A percentile compares a stretch with the other conserved stretches of the same genome.
Conservation (phyloP, 805 yeast genomes). For the Teunomyces lycoperdinae region DNA sequence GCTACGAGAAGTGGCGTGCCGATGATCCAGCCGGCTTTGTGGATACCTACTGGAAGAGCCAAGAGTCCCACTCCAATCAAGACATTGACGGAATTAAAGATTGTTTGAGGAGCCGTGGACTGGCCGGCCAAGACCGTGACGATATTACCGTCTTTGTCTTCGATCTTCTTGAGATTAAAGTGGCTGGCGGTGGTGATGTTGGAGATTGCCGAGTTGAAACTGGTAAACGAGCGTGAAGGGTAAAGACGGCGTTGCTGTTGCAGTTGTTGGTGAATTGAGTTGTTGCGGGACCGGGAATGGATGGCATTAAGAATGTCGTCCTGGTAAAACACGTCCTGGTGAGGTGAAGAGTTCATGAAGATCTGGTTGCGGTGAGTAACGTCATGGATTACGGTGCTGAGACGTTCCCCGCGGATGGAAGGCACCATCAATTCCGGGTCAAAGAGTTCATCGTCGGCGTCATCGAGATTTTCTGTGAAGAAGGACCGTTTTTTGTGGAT, state of each 20-base stretch:
- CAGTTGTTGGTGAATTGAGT: constrained; percentile 14
- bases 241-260: constrained; percentile 20
- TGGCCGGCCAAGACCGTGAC: constrained; percentile 52
- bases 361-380: constrained; percentile 23
- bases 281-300: constrained; percentile 27
- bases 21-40: constrained; percentile 62
- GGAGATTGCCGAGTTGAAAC: constrained; percentile 37
- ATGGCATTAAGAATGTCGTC: constrained; percentile 32
- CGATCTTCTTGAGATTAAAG: constrained; percentile 58
- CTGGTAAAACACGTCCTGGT: constrained; percentile 38
- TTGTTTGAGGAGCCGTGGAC: constrained; percentile 71
- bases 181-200: constrained; percentile 45
- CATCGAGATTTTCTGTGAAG: constrained; percentile 12
- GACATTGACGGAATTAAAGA: constrained; percentile 75
- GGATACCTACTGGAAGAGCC: constrained; percentile 68
- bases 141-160: constrained; percentile 65
- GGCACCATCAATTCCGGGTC: constrained; percentile 56
- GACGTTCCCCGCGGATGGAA: constrained; percentile 57
- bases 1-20: constrained; percentile 43
- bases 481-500: constrained; percentile 18
- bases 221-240: constrained; percentile 44
- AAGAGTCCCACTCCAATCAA: constrained; percentile 74
- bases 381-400: constrained; percentile 54
- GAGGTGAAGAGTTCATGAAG: constrained; percentile 16
- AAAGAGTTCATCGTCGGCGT: constrained; percentile 33